phyloP scores from a whole-genome alignment of 2,329 filamentous ascomycete species.

The Colletotrichum sp. region DNA sequence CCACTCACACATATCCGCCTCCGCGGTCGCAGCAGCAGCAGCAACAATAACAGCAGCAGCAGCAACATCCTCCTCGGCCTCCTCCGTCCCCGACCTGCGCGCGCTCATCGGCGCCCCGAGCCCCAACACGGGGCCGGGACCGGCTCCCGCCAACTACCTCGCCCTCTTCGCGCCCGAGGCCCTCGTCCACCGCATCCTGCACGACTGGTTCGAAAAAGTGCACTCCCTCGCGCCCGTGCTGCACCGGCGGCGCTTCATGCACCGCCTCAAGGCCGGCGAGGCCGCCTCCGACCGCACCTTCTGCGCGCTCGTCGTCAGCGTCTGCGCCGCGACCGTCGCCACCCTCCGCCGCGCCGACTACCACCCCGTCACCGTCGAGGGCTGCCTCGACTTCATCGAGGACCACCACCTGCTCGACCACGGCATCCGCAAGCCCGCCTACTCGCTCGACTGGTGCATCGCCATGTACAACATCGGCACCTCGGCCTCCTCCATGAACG shows the following conservation, averaged over 20 bases:
- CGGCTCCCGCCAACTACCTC: constrained; percentile 2
- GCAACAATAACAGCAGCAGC: neutral
- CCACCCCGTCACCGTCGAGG: constrained; percentile 28
- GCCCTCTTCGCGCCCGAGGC: constrained; percentile 9
- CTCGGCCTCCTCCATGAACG: constrained; percentile 23
- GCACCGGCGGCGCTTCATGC: constrained; percentile 33
- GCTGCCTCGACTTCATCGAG: constrained; percentile 33
- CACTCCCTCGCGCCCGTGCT: constrained; percentile 38
- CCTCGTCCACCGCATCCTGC: constrained; percentile 26
- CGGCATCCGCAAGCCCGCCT: constrained; percentile 17
- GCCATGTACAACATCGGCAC: constrained; percentile 39
- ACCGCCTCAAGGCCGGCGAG: constrained; percentile 28
- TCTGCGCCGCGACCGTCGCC: constrained; percentile 37
- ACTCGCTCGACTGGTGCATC: constrained; percentile 38
- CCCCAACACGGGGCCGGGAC: neutral
- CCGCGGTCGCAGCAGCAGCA: neutral
- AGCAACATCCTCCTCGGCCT: neutral
- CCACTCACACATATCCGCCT: neutral
- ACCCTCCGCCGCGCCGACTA: constrained; percentile 33
- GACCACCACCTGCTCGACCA: constrained; percentile 27
- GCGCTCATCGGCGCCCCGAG: constrained; percentile 11
- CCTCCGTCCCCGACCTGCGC: constrained; percentile 2
- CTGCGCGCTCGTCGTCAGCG: constrained; percentile 35
- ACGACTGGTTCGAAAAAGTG: constrained; percentile 39
- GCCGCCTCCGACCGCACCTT: constrained; percentile 31